Conservation (phyloP, 768 basidiomycete species). For the Panellus pusillus region DNA sequence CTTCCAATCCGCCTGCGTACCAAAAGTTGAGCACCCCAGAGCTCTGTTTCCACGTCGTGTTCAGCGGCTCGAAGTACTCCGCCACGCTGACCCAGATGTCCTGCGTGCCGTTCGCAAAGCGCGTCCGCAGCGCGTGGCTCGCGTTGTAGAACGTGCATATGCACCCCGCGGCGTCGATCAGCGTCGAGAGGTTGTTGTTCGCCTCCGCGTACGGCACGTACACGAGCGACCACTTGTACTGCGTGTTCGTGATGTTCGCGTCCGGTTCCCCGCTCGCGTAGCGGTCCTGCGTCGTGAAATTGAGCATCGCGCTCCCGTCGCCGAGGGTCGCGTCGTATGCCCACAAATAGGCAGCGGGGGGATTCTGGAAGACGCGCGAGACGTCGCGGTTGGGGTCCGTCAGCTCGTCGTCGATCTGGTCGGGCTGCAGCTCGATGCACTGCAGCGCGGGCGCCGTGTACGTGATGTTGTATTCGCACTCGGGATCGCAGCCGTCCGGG, state of each 20-base stretch:
- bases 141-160: slow-evolving; percentile 7
- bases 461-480: slow-evolving; percentile 9
- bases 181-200: neutral
- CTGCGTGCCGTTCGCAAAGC: slow-evolving; percentile 9
- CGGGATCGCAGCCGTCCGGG: slow-evolving; percentile 11
- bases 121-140: neutral
- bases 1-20: neutral
- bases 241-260: neutral
- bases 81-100: neutral
- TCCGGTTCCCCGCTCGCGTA: neutral
- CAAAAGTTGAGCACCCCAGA: neutral
- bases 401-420: slow-evolving; percentile 5
- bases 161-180: slow-evolving; percentile 12
- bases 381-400: neutral
- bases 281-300: slow-evolving; percentile 1
- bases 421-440: slow-evolving; percentile 5
- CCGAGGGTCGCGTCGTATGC: slow-evolving; percentile 1
- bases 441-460: slow-evolving; percentile 8
- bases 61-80: slow-evolving; percentile 5
- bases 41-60: slow-evolving; percentile 3
- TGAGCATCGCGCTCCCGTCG: neutral
- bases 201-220: neutral
- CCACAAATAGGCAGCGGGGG: slow-evolving; percentile 5
- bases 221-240: neutral
- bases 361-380: slow-evolving; percentile 3